A percentile compares a stretch with the other conserved stretches of the same genome.
These are phyloP conservation scores for Oxytropis ochrocephala DNA, from an alignment of 306 rosid species.

Conservation along the genomic window DNA sequence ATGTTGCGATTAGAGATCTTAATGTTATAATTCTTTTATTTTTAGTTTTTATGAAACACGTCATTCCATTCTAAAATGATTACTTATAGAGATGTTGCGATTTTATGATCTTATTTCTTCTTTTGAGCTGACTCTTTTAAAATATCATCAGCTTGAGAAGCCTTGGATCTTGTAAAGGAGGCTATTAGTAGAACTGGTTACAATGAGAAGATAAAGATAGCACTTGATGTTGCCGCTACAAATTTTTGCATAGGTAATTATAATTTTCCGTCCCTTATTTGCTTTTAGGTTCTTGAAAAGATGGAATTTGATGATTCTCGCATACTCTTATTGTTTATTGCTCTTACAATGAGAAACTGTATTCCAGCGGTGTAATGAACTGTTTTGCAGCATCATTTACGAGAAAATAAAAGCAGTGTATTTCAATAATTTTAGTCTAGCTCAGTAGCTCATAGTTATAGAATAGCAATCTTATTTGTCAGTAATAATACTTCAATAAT, in stretches of 20 bases:
- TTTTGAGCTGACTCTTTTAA: conserved; percentile 21
- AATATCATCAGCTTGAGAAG: conserved; percentile 64
- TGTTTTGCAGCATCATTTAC: background rate
- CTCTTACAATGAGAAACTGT: background rate
- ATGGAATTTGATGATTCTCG: background rate
- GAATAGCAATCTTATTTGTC: background rate
- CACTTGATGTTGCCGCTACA: conserved; percentile 36
- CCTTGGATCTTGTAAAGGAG: conserved; percentile 86
- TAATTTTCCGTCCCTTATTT: background rate
- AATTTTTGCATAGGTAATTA: no score
- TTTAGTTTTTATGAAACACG: background rate
- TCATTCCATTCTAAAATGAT: background rate
- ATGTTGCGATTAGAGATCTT: background rate
- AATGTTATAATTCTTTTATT: no score
- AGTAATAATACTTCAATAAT: background rate
- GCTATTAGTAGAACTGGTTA: conserved; percentile 79
- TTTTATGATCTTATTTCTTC: conserved; percentile 12
- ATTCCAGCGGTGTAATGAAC: background rate
- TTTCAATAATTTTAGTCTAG: background rate
- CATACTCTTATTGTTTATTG: no score
- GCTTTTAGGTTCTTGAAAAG: background rate
- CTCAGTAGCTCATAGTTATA: background rate
- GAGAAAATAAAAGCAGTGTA: background rate
- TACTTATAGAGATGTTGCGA: background rate
- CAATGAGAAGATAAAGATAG: conserved; percentile 73